phyloP scores from a whole-genome alignment of 345 rosid species.

The Camelina laxa region DNA sequence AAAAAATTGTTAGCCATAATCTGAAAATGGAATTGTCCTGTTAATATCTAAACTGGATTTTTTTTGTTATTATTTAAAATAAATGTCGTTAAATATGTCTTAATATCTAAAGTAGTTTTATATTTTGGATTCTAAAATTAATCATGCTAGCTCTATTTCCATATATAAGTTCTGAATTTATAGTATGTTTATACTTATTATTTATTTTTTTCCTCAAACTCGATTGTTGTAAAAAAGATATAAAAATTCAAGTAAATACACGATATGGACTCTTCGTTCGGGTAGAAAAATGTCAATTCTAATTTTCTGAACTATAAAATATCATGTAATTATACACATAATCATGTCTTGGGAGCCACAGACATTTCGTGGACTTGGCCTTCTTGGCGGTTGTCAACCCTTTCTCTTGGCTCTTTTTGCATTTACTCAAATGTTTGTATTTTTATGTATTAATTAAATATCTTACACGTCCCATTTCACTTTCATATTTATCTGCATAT shows the following conservation, averaged over 20 bases:
- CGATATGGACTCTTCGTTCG: conserved; percentile 3
- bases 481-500: conserved; percentile 37
- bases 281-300: conserved; percentile 3
- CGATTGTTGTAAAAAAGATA: too few relatives aligned
- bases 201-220: not conserved
- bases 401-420: conserved; percentile 45
- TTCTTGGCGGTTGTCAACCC: conserved; percentile 74
- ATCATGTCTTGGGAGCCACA: conserved; percentile 42
- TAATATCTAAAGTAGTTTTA: not conserved
- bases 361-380: conserved; percentile 64
- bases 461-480: conserved; percentile 31
- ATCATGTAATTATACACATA: conserved; percentile 17
- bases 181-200: not conserved
- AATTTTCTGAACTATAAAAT: not conserved
- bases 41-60: not conserved
- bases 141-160: not conserved
- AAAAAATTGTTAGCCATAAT: not conserved
- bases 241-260: not conserved
- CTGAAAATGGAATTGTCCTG: not conserved
- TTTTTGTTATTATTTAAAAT: not conserved
- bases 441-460: conserved; percentile 34
- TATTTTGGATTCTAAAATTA: not conserved
- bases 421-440: conserved; percentile 44
- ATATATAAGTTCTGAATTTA: not conserved
- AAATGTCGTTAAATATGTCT: not conserved